phyloP scores from a whole-genome alignment of 345 rosid species.

The Jatropha curcas region DNA sequence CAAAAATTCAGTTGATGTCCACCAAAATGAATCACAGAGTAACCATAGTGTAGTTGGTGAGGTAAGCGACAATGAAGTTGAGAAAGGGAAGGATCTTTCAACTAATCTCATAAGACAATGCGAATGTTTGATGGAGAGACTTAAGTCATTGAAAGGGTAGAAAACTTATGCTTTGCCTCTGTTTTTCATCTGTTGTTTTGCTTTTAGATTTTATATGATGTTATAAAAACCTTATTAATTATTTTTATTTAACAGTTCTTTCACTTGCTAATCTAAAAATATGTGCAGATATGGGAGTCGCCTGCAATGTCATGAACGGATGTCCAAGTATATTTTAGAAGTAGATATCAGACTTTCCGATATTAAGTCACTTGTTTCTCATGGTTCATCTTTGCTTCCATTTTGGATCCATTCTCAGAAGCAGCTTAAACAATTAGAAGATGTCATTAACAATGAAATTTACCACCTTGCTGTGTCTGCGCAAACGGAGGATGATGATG shows the following conservation, averaged over 20 bases:
- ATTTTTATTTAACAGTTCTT: constrained; percentile 11
- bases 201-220: not conserved
- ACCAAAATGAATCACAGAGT: constrained; percentile 31
- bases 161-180: constrained; percentile 18
- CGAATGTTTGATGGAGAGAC: constrained; percentile 64
- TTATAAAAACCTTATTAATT: constrained; percentile 12
- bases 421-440: constrained; percentile 71
- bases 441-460: constrained; percentile 55
- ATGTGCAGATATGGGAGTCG: constrained; percentile 56
- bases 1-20: constrained; percentile 28
- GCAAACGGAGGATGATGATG: constrained; percentile 55
- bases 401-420: constrained; percentile 85
- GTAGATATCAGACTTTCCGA: constrained; percentile 83
- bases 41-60: constrained; percentile 25
- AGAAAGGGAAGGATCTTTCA: constrained; percentile 40
- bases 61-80: constrained; percentile 29
- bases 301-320: constrained; percentile 48
- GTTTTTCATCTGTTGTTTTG: constrained; percentile 14
- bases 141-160: constrained; percentile 77
- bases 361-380: constrained; percentile 56
- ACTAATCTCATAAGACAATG: constrained; percentile 52
- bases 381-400: constrained; percentile 58
- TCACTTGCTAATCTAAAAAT: constrained; percentile 18
- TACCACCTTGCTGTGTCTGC: constrained; percentile 65
- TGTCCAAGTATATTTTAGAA: constrained; percentile 62